Percentiles rank a stretch among this genome's conserved stretches.
phyloP scores from a whole-genome alignment of 2,329 filamentous ascomycete genomes.

The Alternaria gansuensis region DNA sequence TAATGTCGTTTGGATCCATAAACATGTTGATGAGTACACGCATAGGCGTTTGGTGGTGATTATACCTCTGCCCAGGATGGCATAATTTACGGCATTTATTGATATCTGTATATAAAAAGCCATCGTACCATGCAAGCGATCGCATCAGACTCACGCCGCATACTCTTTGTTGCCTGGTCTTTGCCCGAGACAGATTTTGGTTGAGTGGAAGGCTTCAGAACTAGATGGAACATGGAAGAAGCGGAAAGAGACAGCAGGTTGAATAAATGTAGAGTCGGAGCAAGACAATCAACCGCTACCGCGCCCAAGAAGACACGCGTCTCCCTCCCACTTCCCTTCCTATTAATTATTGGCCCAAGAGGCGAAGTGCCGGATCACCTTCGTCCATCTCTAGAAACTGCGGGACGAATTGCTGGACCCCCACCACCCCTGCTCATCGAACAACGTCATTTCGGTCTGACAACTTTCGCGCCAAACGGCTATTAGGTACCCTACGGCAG shows the following conservation, averaged over 20 bases:
- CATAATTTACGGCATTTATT: constrained; percentile 16
- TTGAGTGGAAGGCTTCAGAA: constrained; percentile 29
- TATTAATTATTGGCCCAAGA: constrained; percentile 1
- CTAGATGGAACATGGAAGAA: constrained; percentile 39
- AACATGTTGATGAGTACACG: constrained; percentile 22
- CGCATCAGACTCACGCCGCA: background rate
- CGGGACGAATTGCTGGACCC: constrained; percentile 31
- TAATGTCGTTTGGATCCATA: background rate
- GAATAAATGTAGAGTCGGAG: constrained; percentile 38
- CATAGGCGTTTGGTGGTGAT: constrained; percentile 42
- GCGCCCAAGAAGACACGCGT: constrained; percentile 22
- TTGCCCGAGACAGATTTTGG: background rate
- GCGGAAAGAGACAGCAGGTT: constrained; percentile 17
- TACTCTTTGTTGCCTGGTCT: background rate
- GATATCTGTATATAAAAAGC: constrained; percentile 20
- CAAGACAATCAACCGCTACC: constrained; percentile 21
- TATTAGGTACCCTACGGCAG: constrained; percentile 22
- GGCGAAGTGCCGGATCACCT: constrained; percentile 5
- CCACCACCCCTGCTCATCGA: constrained; percentile 26
- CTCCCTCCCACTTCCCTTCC: background rate
- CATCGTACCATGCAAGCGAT: constrained; percentile 5
- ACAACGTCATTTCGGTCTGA: constrained; percentile 42
- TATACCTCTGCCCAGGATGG: constrained; percentile 31
- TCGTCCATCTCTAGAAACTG: constrained; percentile 11
- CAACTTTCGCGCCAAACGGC: constrained; percentile 19